phyloP scores from a whole-genome alignment of 495 filamentous ascomycete species.

The Tuber brumale region DNA sequence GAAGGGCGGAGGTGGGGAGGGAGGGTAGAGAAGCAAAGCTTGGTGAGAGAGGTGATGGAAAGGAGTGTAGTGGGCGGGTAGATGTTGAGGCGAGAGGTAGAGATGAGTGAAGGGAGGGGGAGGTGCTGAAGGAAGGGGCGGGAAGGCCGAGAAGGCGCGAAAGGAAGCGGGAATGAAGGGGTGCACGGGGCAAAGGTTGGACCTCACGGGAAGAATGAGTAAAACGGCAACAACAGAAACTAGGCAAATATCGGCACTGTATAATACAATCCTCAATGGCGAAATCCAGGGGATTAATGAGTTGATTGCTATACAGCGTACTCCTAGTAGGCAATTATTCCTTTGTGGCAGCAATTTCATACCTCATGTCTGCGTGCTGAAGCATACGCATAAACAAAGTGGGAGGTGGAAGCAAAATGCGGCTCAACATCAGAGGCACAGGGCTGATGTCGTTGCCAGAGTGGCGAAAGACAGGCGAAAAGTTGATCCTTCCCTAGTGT shows the following conservation, averaged over 20 bases:
- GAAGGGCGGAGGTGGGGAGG: constrained; percentile 6
- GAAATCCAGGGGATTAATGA: neutral
- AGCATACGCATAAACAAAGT: neutral
- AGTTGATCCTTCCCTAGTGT: neutral
- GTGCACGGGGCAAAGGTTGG: neutral
- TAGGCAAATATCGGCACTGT: neutral
- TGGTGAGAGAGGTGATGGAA: neutral
- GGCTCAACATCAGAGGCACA: neutral
- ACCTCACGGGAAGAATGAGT: neutral
- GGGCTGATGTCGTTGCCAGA: neutral
- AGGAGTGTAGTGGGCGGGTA: neutral
- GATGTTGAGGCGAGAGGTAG: neutral
- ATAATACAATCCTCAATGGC: neutral
- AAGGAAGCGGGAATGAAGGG: constrained; percentile 1
- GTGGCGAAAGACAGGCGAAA: neutral
- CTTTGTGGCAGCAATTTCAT: neutral
- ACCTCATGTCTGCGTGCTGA: neutral
- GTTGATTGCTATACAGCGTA: neutral
- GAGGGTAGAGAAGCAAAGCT: neutral
- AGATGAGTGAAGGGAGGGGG: neutral
- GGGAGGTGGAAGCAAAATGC: neutral
- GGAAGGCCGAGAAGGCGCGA: neutral
- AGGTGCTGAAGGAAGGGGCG: neutral
- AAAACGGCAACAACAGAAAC: neutral
- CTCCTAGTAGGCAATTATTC: neutral